These are phyloP conservation scores for Starmerella gropengiesseri DNA, from an alignment of 805 yeast genomes.

Conservation along the genomic window DNA sequence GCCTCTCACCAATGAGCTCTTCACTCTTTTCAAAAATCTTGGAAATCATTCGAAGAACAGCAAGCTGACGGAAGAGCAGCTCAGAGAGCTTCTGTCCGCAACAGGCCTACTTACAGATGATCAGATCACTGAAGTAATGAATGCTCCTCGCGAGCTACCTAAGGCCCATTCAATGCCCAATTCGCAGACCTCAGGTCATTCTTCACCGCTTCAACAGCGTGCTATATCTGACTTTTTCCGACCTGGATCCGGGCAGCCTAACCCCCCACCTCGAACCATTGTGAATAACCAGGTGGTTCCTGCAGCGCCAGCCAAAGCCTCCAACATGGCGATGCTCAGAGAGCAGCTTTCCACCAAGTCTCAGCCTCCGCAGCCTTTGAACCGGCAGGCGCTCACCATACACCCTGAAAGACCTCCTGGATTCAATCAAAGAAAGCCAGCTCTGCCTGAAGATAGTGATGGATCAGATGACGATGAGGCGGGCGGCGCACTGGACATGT, in stretches of 20 bases:
- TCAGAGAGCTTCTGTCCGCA: conserved; percentile 42
- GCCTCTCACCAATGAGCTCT: conserved; percentile 41
- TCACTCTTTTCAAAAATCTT: conserved; percentile 38
- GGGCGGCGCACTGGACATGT: conserved; percentile 25
- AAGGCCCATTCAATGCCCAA: too few species aligned
- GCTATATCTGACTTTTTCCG: conserved; percentile 15
- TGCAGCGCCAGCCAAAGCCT: conserved; percentile 1
- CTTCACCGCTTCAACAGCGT: conserved; percentile 9
- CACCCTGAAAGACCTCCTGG: conserved; percentile 44
- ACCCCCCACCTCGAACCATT: conserved; percentile 3
- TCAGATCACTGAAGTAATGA: conserved; percentile 12
- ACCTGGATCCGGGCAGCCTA: conserved; percentile 1
- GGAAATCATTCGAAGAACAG: conserved; percentile 52
- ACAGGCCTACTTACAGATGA: conserved; percentile 7
- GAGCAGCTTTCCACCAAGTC: not conserved
- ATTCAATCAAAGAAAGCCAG: conserved; percentile 30
- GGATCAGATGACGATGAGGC: conserved; percentile 33
- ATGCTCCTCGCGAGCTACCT: not conserved
- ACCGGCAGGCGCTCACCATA: conserved; percentile 17
- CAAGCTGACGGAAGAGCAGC: conserved; percentile 56
- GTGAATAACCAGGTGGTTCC: conserved; percentile 15
- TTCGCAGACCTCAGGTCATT: not conserved
- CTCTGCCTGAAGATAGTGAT: conserved; percentile 26
- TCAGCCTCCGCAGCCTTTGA: not conserved
- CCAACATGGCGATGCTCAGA: conserved; percentile 5